phyloP scores from a whole-genome alignment of 768 basidiomycete species.

The Suillus clintonianus region DNA sequence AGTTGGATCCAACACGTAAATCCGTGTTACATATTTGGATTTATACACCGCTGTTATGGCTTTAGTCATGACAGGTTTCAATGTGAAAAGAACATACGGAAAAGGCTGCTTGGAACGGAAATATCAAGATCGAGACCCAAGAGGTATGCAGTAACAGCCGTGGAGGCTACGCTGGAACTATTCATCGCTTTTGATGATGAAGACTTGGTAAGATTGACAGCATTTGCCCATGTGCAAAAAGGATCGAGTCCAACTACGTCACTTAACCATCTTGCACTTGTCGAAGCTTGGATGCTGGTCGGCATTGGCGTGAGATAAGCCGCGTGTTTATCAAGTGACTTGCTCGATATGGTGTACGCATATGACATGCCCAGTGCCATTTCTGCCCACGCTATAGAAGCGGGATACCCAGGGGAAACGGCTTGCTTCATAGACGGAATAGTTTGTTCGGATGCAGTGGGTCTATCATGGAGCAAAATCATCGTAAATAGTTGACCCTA shows the following conservation, averaged over 20 bases:
- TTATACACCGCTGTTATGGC: neutral
- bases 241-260: conserved; percentile 23
- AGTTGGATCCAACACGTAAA: conserved; percentile 9
- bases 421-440: neutral
- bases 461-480: neutral
- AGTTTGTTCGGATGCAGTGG: neutral
- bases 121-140: neutral
- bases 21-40: conserved; percentile 3
- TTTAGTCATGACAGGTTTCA: neutral
- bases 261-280: conserved; percentile 23
- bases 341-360: neutral
- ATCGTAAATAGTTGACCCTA: too few species aligned
- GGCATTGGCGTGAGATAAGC: conserved; percentile 1
- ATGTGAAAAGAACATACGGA: neutral
- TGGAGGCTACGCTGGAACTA: neutral
- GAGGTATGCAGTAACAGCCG: neutral
- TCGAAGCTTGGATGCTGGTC: conserved; percentile 11
- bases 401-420: neutral
- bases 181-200: neutral
- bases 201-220: conserved; percentile 16
- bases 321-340: neutral
- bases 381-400: conserved; percentile 6
- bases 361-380: neutral
- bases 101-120: neutral
- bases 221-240: conserved; percentile 21